phyloP scores from a whole-genome alignment of 148 eudicot species.

The Camellia granthamiana region DNA sequence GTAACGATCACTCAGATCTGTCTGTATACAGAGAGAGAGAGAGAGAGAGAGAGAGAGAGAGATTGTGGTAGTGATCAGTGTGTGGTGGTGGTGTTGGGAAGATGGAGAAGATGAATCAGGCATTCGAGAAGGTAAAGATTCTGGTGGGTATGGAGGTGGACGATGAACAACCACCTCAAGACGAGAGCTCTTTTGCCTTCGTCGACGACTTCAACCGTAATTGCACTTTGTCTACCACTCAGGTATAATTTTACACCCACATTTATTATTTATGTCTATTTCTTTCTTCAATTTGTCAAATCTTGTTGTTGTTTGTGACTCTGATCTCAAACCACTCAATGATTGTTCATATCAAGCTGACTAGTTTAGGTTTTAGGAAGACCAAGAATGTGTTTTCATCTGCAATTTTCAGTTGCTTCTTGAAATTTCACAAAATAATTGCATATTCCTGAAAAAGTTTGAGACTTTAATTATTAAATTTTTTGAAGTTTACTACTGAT shows the following conservation, averaged over 20 bases:
- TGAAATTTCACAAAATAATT: neutral
- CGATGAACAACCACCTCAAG: constrained; percentile 46
- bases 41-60: constrained; percentile 12
- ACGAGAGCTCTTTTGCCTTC: constrained; percentile 54
- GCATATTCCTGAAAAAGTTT: too few relatives aligned
- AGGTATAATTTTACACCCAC: constrained; percentile 29
- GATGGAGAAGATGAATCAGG: constrained; percentile 74
- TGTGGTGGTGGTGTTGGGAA: constrained; percentile 13
- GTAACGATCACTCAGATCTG: neutral
- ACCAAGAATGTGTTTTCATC: neutral
- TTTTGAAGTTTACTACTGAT: too few relatives aligned
- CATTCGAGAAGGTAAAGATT: constrained; percentile 78
- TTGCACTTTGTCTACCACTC: constrained; percentile 79
- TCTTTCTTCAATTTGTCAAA: constrained; percentile 4
- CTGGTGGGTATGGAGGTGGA: constrained; percentile 86
- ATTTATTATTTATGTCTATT: neutral
- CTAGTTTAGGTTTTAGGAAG: neutral
- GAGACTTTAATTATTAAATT: too few relatives aligned
- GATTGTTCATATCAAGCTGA: neutral
- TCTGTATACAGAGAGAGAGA: neutral
- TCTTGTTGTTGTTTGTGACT: neutral
- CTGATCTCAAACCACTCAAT: neutral
- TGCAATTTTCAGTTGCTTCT: neutral
- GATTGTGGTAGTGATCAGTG: neutral
- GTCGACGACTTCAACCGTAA: constrained; percentile 83